These are phyloP conservation scores for Populus ilicifolia DNA, from an alignment of 345 rosid genomes.

Conservation along the genomic window DNA sequence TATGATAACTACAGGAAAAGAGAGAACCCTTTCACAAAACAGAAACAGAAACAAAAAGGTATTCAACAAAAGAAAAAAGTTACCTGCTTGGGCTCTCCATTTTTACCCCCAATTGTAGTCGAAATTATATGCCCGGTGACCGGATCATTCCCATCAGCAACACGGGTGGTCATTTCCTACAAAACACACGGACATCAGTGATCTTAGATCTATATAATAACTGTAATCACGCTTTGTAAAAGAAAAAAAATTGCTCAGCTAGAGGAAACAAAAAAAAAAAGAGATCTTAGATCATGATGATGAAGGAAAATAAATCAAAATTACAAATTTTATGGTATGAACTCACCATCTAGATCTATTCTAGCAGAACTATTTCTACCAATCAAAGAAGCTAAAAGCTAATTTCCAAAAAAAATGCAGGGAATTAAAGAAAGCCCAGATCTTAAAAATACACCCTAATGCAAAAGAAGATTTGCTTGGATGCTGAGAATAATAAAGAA, in stretches of 20 bases:
- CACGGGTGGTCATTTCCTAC: slow-evolving; percentile 72
- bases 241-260: not conserved
- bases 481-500: not conserved
- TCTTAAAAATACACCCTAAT: not conserved
- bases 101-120: slow-evolving; percentile 86
- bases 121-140: slow-evolving; percentile 89
- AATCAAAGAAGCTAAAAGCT: not conserved
- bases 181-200: slow-evolving; percentile 12
- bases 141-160: slow-evolving; percentile 61
- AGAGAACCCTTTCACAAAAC: not conserved
- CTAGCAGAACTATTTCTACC: not conserved
- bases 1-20: not conserved
- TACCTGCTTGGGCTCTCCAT: slow-evolving; percentile 90
- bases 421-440: not conserved
- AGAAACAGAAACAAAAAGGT: not conserved
- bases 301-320: not conserved
- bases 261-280: no score
- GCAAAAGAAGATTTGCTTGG: not conserved
- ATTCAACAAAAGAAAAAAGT: not conserved
- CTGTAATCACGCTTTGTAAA: not conserved
- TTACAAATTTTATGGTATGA: not conserved
- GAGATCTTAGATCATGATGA: slow-evolving; percentile 21
- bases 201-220: not conserved
- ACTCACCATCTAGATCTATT: slow-evolving; percentile 3
- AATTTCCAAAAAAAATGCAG: not conserved